Conservation (phyloP, 2,329 filamentous ascomycete species). For the Rasamsonia emersonii region DNA sequence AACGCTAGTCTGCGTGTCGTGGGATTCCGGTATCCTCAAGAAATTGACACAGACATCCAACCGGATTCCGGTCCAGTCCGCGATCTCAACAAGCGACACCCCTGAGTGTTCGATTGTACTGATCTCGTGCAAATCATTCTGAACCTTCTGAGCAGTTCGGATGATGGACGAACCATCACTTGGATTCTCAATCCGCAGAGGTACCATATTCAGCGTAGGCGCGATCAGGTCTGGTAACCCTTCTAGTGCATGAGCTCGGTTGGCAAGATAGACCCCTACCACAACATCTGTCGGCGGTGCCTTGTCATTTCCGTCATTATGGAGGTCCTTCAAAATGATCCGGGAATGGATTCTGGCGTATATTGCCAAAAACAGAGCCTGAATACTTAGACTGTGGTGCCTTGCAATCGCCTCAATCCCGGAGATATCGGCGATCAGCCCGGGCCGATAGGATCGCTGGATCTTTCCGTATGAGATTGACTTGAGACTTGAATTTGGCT, state of each 20-base stretch:
- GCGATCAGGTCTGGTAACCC: constrained; percentile 45
- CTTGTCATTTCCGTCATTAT: constrained; percentile 1
- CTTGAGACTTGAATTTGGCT: constrained; percentile 1
- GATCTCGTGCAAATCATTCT: constrained; percentile 59
- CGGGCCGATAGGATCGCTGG: constrained; percentile 37
- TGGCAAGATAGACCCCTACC: constrained; percentile 77
- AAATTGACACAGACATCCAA: constrained; percentile 78
- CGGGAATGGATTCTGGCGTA: constrained; percentile 49
- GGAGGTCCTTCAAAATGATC: constrained; percentile 10
- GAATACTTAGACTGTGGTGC: constrained; percentile 54
- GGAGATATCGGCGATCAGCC: constrained; percentile 35
- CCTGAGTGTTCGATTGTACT: constrained; percentile 45
- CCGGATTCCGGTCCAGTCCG: constrained; percentile 62
- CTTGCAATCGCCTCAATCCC: constrained; percentile 38
- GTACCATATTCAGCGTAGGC: constrained; percentile 73
- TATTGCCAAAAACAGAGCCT: constrained; percentile 66
- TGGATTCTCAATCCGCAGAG: constrained; percentile 49
- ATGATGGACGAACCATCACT: constrained; percentile 28
- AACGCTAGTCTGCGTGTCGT: constrained; percentile 4
- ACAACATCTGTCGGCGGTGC: constrained; percentile 37
- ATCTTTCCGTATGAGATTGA: constrained; percentile 11
- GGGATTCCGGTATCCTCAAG: constrained; percentile 45
- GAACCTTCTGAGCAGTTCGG: constrained; percentile 52
- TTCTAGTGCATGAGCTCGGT: constrained; percentile 51
- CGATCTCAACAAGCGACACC: constrained; percentile 62